phyloP scores from a whole-genome alignment of 768 basidiomycete species.

The Russula brevipes region DNA sequence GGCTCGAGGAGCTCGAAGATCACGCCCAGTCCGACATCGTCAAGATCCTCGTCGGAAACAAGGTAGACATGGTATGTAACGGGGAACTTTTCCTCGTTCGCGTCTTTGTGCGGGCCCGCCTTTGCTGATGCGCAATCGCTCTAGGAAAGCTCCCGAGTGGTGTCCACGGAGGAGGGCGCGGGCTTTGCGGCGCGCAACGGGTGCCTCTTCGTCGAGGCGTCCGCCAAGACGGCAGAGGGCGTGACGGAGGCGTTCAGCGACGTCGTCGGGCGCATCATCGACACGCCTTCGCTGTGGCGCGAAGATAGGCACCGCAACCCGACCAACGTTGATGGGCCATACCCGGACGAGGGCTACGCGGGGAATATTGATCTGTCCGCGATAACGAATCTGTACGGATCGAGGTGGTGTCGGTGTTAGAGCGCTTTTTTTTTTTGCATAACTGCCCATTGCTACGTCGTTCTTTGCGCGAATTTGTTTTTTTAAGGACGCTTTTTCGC shows the following conservation, averaged over 20 bases:
- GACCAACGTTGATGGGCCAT: too few species aligned
- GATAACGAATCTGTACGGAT: too few species aligned
- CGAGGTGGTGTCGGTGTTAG: too few species aligned
- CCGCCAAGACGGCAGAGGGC: conserved; percentile 84
- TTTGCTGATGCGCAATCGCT: too few species aligned
- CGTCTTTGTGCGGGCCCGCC: too few species aligned
- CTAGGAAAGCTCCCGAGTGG: conserved; percentile 87
- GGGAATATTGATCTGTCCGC: too few species aligned
- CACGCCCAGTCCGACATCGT: conserved; percentile 83
- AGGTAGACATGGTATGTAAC: conserved; percentile 74
- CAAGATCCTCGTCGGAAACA: conserved; percentile 93
- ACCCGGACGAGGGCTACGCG: too few species aligned
- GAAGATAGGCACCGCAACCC: conserved; percentile 28
- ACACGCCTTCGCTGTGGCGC: conserved; percentile 76
- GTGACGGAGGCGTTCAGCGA: conserved; percentile 74
- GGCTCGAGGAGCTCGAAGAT: conserved; percentile 90
- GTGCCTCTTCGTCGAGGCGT: conserved; percentile 88
- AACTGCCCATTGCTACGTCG: too few species aligned
- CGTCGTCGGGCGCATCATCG: conserved; percentile 76
- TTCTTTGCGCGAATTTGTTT: too few species aligned
- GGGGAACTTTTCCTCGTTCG: too few species aligned
- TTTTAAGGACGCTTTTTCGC: too few species aligned
- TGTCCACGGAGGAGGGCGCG: conserved; percentile 69
- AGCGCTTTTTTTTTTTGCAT: too few species aligned
- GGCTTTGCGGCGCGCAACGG: conserved; percentile 78